These are phyloP conservation scores for Incumbomyces lentus DNA, from an alignment of 2,329 filamentous ascomycete species.

Conservation along the genomic window DNA sequence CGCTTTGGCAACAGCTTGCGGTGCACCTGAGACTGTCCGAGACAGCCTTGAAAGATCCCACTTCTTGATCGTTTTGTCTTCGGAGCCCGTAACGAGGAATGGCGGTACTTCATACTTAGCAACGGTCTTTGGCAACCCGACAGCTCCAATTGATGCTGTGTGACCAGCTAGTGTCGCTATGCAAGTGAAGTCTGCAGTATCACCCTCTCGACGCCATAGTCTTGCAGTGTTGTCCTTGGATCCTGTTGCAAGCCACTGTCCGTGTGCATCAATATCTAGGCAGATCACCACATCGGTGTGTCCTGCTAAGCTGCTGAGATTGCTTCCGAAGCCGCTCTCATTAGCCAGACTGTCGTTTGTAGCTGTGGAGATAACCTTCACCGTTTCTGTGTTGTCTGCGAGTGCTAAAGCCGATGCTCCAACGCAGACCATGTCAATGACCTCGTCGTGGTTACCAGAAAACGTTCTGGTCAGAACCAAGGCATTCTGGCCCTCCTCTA, in stretches of 20 bases:
- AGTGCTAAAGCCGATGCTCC: constrained; percentile 74
- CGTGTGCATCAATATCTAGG: constrained; percentile 90
- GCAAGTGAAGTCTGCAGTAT: constrained; percentile 64
- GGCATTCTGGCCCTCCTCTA: constrained; percentile 24
- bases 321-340: constrained; percentile 61
- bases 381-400: constrained; percentile 89
- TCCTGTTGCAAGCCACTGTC: constrained; percentile 89
- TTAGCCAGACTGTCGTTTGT: constrained; percentile 24
- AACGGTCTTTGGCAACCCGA: constrained; percentile 63
- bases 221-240: constrained; percentile 94
- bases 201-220: constrained; percentile 76
- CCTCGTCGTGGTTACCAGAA: constrained; percentile 93
- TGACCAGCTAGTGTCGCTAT: constrained; percentile 80
- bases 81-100: constrained; percentile 83
- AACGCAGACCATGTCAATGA: constrained; percentile 86
- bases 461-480: constrained; percentile 62
- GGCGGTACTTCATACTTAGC: constrained; percentile 69
- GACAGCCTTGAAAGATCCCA: constrained; percentile 67
- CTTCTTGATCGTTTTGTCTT: constrained; percentile 89
- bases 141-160: constrained; percentile 84
- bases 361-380: constrained; percentile 69
- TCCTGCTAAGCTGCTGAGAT: constrained; percentile 74
- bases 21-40: constrained; percentile 33
- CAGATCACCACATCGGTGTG: constrained; percentile 95
- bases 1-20: constrained; percentile 39